phyloP scores from a whole-genome alignment of 2,329 filamentous ascomycete species.

The Colletotrichum neosansevieriae region DNA sequence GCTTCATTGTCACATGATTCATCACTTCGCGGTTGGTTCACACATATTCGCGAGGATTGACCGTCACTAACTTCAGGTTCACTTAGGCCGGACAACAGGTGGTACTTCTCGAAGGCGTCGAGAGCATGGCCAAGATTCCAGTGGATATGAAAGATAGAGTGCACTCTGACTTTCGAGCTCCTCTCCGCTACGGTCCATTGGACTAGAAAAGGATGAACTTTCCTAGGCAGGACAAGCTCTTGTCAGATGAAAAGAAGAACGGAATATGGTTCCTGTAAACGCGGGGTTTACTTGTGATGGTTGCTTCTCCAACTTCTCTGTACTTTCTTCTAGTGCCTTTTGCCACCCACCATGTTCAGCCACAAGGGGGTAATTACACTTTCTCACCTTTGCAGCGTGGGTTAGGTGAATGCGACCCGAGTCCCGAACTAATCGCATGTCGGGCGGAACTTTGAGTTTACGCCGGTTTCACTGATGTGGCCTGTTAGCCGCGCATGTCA shows the following conservation, averaged over 20 bases:
- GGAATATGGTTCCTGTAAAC: background rate
- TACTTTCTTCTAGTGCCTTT: no score
- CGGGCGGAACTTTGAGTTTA: constrained; percentile 2
- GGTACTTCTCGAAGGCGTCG: constrained; percentile 27
- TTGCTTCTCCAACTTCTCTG: background rate
- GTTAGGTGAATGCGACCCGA: background rate
- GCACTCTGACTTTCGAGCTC: constrained; percentile 25
- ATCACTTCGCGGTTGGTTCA: constrained; percentile 31
- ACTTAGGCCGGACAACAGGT: constrained; percentile 28
- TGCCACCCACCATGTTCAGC: no score
- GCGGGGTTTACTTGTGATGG: constrained; percentile 1
- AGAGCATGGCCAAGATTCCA: constrained; percentile 29
- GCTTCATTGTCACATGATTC: constrained; percentile 37
- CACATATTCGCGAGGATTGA: background rate
- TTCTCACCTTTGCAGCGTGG: background rate
- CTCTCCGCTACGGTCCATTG: constrained; percentile 25
- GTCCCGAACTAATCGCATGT: background rate
- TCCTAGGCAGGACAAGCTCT: background rate
- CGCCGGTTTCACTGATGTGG: background rate
- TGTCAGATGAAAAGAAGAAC: background rate
- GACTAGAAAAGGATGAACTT: background rate
- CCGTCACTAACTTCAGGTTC: background rate
- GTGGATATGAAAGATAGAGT: constrained; percentile 31
- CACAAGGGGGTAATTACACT: no score
- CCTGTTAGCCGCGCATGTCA: background rate